Conservation (phyloP, 2,329 filamentous ascomycete species). For the Colletotrichum karsti region DNA sequence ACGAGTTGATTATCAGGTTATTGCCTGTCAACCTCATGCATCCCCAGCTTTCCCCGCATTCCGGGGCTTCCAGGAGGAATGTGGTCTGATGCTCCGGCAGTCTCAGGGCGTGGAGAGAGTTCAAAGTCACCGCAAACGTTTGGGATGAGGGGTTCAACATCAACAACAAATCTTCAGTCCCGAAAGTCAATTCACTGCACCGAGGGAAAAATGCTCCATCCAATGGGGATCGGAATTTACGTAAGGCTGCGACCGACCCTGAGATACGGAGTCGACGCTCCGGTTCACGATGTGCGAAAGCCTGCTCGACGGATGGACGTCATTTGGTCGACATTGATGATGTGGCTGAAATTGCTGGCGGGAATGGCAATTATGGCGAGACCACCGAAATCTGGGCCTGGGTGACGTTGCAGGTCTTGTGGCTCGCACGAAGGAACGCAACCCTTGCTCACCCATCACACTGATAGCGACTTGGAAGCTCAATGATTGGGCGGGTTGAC, state of each 20-base stretch:
- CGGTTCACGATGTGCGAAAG: background rate
- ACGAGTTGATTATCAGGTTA: slow-evolving; percentile 2
- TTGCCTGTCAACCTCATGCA: slow-evolving; percentile 3
- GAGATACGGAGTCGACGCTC: slow-evolving; percentile 17
- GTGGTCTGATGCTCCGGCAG: slow-evolving; percentile 20
- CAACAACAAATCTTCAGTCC: background rate
- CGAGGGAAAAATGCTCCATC: background rate
- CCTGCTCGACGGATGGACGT: background rate
- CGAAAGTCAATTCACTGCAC: slow-evolving; percentile 3
- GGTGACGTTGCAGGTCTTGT: slow-evolving; percentile 23
- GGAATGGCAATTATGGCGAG: background rate
- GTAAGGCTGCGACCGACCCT: slow-evolving; percentile 2
- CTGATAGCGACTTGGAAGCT: background rate
- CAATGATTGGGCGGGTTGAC: slow-evolving; percentile 9
- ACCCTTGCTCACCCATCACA: slow-evolving; percentile 8
- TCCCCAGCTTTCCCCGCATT: slow-evolving; percentile 25
- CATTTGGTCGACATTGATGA: background rate
- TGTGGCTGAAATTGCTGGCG: slow-evolving; percentile 13
- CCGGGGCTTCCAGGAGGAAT: background rate
- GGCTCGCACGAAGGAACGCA: slow-evolving; percentile 22
- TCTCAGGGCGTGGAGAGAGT: slow-evolving; percentile 22
- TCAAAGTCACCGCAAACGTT: background rate
- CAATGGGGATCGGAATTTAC: background rate
- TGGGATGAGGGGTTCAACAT: slow-evolving; percentile 1
- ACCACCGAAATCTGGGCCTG: background rate